These are phyloP conservation scores for Ambrosia artemisiifolia DNA, from an alignment of 129 eudicot genomes.

Conservation along the genomic window DNA sequence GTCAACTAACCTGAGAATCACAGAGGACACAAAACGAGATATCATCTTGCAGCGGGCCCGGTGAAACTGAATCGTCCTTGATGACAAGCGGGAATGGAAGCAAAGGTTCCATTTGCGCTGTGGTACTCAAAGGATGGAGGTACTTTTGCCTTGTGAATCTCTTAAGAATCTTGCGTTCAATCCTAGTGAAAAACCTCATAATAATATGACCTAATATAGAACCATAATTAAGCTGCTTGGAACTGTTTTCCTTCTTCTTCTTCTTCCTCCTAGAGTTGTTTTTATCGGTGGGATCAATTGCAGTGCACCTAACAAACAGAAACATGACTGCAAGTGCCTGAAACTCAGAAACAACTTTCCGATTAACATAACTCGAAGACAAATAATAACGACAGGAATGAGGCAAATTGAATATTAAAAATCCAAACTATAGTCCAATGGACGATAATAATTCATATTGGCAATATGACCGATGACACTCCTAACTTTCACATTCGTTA, in stretches of 20 bases:
- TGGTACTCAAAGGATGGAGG: constrained; percentile 62
- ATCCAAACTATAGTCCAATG: too few relatives aligned
- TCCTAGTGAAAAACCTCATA: constrained; percentile 54
- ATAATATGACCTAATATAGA: constrained; percentile 49
- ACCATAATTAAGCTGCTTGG: constrained; percentile 59
- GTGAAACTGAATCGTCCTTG: constrained; percentile 60
- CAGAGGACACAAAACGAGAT: constrained; percentile 85
- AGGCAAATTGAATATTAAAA: too few relatives aligned
- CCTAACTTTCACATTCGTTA: too few relatives aligned
- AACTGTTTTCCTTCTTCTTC: constrained; percentile 24
- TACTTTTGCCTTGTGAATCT: constrained; percentile 71
- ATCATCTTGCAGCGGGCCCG: constrained; percentile 55
- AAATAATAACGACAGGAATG: not conserved
- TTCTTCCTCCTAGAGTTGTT: constrained; percentile 48
- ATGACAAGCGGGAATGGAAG: constrained; percentile 82
- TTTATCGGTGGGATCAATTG: constrained; percentile 67
- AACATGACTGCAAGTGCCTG: constrained; percentile 74
- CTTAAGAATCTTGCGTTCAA: constrained; percentile 74
- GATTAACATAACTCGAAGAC: not conserved
- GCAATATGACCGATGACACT: too few relatives aligned
- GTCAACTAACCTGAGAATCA: constrained; percentile 61
- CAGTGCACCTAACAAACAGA: constrained; percentile 72
- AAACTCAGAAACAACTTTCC: constrained; percentile 13
- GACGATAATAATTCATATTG: too few relatives aligned
- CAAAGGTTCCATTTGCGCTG: constrained; percentile 67